A percentile compares a stretch with the other conserved stretches of the same genome.
Conservation (phyloP, 345 rosid species). For the Euphorbia lathyris region DNA sequence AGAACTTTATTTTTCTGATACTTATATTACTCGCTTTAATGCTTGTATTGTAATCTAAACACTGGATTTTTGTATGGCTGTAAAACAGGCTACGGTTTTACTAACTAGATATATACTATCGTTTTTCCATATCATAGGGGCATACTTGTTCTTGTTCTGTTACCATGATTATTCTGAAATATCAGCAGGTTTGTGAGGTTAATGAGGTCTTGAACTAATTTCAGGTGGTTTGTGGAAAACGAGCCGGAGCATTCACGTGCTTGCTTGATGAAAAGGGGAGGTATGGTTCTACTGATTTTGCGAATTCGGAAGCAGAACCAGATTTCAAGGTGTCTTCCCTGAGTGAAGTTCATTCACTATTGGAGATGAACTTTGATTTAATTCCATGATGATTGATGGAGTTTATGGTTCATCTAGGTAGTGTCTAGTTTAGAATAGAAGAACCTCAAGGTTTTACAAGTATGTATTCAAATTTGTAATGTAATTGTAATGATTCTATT, state of each 20-base stretch:
- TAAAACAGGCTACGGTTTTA: background rate
- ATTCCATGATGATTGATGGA: constrained; percentile 35
- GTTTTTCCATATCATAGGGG: background rate
- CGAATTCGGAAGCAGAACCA: constrained; percentile 47
- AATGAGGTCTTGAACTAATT: background rate
- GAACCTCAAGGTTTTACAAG: background rate
- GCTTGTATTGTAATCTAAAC: background rate
- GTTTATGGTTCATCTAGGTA: background rate
- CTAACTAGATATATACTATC: background rate
- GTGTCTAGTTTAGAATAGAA: background rate
- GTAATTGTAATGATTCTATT: too few relatives aligned
- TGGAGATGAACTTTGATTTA: constrained; percentile 68
- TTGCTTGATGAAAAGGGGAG: constrained; percentile 82
- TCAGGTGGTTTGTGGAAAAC: constrained; percentile 84
- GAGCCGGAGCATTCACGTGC: constrained; percentile 84
- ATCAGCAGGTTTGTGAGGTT: background rate
- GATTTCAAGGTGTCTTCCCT: constrained; percentile 78
- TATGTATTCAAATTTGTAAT: too few relatives aligned
- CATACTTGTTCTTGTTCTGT: background rate
- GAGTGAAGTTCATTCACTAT: constrained; percentile 45
- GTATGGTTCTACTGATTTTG: constrained; percentile 51
- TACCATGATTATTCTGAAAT: background rate
- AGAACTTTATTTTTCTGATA: background rate
- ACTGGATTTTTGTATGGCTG: background rate
- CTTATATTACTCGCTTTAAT: background rate